Evolutionary conservation across 2,329 filamentous ascomycete species (phyloP).

Genomic region (Cercospora nicotianae): DNA sequence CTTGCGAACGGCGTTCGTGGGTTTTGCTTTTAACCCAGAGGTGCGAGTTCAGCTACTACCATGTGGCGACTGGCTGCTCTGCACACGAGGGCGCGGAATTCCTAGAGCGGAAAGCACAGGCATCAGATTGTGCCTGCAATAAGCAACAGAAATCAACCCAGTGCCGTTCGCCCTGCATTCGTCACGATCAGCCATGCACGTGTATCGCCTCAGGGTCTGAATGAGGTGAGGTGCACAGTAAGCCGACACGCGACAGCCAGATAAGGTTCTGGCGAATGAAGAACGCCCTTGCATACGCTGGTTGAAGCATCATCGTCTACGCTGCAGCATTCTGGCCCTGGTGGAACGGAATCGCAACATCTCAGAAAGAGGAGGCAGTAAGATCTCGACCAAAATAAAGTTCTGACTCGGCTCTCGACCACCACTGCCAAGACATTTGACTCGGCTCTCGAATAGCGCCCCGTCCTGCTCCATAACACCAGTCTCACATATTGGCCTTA

Average conservation of each 20-base stretch:
- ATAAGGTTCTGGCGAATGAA: background rate
- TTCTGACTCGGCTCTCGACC: background rate
- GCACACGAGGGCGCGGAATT: background rate
- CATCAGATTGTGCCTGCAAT: background rate
- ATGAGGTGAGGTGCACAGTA: background rate
- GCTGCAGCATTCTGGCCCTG: background rate
- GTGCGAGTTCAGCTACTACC: background rate
- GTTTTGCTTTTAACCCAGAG: background rate
- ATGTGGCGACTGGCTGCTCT: background rate
- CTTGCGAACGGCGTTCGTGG: background rate
- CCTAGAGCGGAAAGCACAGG: background rate
- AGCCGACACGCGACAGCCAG: background rate
- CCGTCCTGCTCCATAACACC: background rate
- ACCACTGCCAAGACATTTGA: background rate
- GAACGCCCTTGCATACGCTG: background rate
- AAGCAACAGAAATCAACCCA: background rate
- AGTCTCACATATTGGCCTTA: background rate
- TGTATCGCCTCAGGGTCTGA: background rate
- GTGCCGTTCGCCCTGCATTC: background rate
- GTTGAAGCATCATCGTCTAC: background rate
- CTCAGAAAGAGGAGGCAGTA: background rate
- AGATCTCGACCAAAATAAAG: background rate
- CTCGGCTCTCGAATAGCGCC: background rate
- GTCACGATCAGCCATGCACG: background rate
- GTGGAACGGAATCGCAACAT: background rate